phyloP scores from a whole-genome alignment of 768 basidiomycete genomes.

The Mycena vitilis region DNA sequence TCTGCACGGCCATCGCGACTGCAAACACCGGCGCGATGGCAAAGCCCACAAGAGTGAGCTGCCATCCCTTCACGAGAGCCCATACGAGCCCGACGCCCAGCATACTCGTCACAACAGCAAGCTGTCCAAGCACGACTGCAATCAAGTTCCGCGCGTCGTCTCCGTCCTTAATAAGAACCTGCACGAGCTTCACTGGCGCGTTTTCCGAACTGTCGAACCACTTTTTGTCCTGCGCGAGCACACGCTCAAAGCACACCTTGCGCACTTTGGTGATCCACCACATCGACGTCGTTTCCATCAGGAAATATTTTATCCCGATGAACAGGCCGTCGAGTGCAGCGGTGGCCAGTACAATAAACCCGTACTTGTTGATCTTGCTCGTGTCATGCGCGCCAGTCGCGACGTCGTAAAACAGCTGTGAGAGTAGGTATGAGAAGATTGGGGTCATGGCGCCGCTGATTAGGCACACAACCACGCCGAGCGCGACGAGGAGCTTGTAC shows the following conservation, averaged over 20 bases:
- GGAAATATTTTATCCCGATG: constrained; percentile 79
- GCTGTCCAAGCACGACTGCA: constrained; percentile 54
- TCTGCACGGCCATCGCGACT: constrained; percentile 78
- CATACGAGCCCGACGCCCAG: constrained; percentile 85
- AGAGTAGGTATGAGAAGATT: constrained; percentile 90
- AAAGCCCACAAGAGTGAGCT: constrained; percentile 79
- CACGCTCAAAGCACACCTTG: constrained; percentile 60
- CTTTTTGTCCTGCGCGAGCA: constrained; percentile 86
- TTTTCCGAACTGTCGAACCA: constrained; percentile 87
- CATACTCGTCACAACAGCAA: constrained; percentile 82
- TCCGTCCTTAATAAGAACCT: constrained; percentile 76
- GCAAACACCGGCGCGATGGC: constrained; percentile 79
- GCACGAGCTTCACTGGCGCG: constrained; percentile 65
- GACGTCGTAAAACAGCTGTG: constrained; percentile 80
- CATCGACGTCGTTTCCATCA: constrained; percentile 82
- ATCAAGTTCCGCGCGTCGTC: constrained; percentile 79
- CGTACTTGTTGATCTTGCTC: constrained; percentile 74
- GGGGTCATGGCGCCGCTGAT: constrained; percentile 89
- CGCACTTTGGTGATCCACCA: constrained; percentile 82
- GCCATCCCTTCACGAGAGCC: constrained; percentile 81
- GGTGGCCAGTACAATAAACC: constrained; percentile 77
- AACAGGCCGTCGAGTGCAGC: constrained; percentile 83
- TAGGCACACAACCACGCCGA: constrained; percentile 78
- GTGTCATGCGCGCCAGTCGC: constrained; percentile 77
- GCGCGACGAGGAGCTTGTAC: constrained; percentile 71